Base-by-base conservation (phyloP, 129 eudicot species). In the Flaveria bidentis region DNA sequence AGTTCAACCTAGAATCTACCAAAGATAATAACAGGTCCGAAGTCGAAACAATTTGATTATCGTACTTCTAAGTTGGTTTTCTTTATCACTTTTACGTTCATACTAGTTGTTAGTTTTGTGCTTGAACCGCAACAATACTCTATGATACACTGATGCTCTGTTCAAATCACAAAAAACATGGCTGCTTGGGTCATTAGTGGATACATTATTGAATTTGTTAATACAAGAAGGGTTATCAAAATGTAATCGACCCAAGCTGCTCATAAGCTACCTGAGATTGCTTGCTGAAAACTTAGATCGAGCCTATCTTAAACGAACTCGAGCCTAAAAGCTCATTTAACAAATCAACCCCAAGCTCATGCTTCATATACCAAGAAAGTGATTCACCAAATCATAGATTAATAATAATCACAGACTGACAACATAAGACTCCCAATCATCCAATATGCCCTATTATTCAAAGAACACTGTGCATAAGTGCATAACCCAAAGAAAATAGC, bases 1-100 rank as follows among this genome's bases (percentile, higher is more conserved):
- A 71, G 70, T 65, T 30, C 47, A 51, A 71, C 49, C 63, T 51
- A 50, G 46, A 71, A 71, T 71, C 9, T 51, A 71, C 46, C 44
- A 70, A 44, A 46, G 15, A 26, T 15, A 25, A 47, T 36, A 68
- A 68, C 73, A 68, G 4, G 55, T 61, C 41, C 17, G 25, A 36
- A 36, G 41, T 36, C 41, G 14, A 45, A 56, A 56, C 62, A 58
- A 2, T 58, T 25, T 25, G 1, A 25, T 62, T 25, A 26, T 62
- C 28, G 16, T 28, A 25, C 66, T 58, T 58, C 36, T 36, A 2
- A 62, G 18, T 11, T n/a, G 17, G 68, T 42, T 62, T 61, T 26
- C 45, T 64, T 64, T 36, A 64, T 64, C 69, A 64, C 36, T 33
- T 30, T 64, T 33, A 64, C 23, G 44, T 12, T 62, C 17, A 28